Conservation (phyloP, 1,139 yeast species). For the Nakaseomyces uthaithaninus region DNA sequence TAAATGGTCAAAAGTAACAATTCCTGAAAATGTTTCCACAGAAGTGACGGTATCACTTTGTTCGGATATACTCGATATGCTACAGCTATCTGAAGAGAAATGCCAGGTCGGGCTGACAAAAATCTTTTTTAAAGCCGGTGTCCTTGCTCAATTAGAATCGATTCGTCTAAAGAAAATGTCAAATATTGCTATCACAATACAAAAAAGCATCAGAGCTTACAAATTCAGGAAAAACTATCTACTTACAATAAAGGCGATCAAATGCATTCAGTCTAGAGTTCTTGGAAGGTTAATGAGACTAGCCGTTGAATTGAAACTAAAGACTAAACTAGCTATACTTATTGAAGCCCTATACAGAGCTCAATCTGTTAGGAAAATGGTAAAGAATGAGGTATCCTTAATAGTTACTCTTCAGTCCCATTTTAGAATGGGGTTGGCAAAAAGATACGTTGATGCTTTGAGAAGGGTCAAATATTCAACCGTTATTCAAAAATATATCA, state of each 20-base stretch:
- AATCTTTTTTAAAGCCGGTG: slow-evolving; percentile 95
- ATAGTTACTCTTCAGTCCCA: slow-evolving; percentile 58
- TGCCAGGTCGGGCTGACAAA: slow-evolving; percentile 88
- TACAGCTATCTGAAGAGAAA: slow-evolving; percentile 58
- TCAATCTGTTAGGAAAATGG: slow-evolving; percentile 41
- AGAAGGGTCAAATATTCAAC: slow-evolving; percentile 29
- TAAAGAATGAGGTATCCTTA: slow-evolving; percentile 38
- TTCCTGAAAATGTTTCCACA: slow-evolving; percentile 30
- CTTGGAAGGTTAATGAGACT: slow-evolving; percentile 60
- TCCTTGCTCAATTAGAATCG: slow-evolving; percentile 88
- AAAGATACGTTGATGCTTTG: slow-evolving; percentile 40
- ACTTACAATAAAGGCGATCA: slow-evolving; percentile 49
- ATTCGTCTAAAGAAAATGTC: slow-evolving; percentile 73
- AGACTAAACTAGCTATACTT: slow-evolving; percentile 54
- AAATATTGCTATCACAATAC: slow-evolving; percentile 77
- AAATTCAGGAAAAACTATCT: slow-evolving; percentile 57
- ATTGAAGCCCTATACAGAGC: slow-evolving; percentile 68
- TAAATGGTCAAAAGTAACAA: slow-evolving; percentile 47
- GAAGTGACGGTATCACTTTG: slow-evolving; percentile 62
- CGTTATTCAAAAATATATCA: slow-evolving; percentile 58
- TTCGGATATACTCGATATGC: slow-evolving; percentile 49
- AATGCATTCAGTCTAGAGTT: slow-evolving; percentile 49
- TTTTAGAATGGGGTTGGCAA: slow-evolving; percentile 58
- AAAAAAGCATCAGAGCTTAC: slow-evolving; percentile 70
- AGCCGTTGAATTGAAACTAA: slow-evolving; percentile 50